Conservation (phyloP, 768 basidiomycete genomes). For the Xerocomus spinulosus region DNA sequence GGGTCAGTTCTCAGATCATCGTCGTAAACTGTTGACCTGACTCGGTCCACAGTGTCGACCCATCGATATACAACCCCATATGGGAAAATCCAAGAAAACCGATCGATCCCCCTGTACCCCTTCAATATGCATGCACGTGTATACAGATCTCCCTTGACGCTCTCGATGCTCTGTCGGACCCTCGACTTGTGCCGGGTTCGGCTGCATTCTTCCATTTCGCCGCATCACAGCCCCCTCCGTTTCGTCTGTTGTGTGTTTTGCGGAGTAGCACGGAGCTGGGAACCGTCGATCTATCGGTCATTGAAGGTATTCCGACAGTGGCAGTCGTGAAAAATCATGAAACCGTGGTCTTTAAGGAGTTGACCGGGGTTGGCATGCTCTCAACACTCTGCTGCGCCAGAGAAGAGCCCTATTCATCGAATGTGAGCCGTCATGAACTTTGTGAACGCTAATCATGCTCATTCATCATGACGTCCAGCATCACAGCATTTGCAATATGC, state of each 20-base stretch:
- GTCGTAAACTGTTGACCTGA: background rate
- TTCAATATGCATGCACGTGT: slow-evolving; percentile 44
- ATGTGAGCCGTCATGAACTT: slow-evolving; percentile 13
- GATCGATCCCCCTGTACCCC: slow-evolving; percentile 40
- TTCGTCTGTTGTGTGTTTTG: slow-evolving; percentile 37
- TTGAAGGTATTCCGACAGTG: slow-evolving; percentile 39
- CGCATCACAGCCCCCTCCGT: slow-evolving; percentile 35
- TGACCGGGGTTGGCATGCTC: slow-evolving; percentile 31
- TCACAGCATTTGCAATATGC: slow-evolving; percentile 48
- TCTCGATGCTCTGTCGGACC: slow-evolving; percentile 44
- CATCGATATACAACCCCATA: slow-evolving; percentile 30
- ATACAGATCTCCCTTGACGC: slow-evolving; percentile 38
- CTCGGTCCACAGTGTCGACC: slow-evolving; percentile 22
- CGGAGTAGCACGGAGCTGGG: slow-evolving; percentile 37
- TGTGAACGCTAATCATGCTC: background rate
- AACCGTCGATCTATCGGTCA: slow-evolving; percentile 38
- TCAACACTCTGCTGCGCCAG: slow-evolving; percentile 40
- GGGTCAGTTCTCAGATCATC: slow-evolving; percentile 9
- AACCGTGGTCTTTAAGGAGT: slow-evolving; percentile 40
- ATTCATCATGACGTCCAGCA: slow-evolving; percentile 28
- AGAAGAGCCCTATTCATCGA: slow-evolving; percentile 24
- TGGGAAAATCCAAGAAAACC: slow-evolving; percentile 31
- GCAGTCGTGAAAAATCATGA: slow-evolving; percentile 40
- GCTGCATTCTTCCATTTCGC: slow-evolving; percentile 36
- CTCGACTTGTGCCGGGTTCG: slow-evolving; percentile 36